Percentiles rank a stretch among this genome's conserved stretches.
phyloP scores from a whole-genome alignment of 495 filamentous ascomycete genomes.

The Penicillium psychrofluorescens region DNA sequence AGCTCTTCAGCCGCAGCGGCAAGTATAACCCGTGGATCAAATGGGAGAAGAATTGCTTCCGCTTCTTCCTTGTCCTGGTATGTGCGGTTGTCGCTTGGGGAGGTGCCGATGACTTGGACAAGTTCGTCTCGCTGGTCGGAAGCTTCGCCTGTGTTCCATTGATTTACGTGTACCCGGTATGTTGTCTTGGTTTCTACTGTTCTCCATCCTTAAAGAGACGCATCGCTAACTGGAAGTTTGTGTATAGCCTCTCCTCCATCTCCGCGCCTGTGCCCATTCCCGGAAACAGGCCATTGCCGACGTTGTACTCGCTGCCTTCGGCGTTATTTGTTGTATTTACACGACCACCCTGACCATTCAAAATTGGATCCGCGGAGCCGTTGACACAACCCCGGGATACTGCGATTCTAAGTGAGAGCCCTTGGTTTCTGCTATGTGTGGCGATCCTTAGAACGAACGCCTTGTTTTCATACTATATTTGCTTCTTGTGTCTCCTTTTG shows the following conservation, averaged over 20 bases:
- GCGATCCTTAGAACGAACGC: too few species aligned
- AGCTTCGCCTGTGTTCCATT: slow-evolving; percentile 97
- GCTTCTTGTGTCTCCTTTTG: slow-evolving; percentile 1
- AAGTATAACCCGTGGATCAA: slow-evolving; percentile 96
- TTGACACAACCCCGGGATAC: slow-evolving; percentile 45
- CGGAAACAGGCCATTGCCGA: slow-evolving; percentile 59
- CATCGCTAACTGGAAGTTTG: slow-evolving; percentile 3
- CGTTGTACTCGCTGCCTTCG: slow-evolving; percentile 69
- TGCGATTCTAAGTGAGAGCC: slow-evolving; percentile 40
- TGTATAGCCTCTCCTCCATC: slow-evolving; percentile 76
- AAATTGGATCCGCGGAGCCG: slow-evolving; percentile 62
- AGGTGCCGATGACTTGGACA: slow-evolving; percentile 89
- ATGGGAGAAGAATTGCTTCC: slow-evolving; percentile 96
- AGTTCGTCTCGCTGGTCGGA: slow-evolving; percentile 91
- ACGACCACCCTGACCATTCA: slow-evolving; percentile 77
- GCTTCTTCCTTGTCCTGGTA: slow-evolving; percentile 80
- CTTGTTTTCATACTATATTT: background rate
- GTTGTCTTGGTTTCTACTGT: slow-evolving; percentile 20
- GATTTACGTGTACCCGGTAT: slow-evolving; percentile 95
- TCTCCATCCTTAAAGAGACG: background rate
- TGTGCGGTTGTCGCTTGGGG: slow-evolving; percentile 86
- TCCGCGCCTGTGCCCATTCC: slow-evolving; percentile 65
- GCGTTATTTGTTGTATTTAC: slow-evolving; percentile 78
- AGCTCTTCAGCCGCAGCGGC: slow-evolving; percentile 72
- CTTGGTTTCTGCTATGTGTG: background rate